phyloP scores from a whole-genome alignment of 2,329 filamentous ascomycete species.

The Calonectria pseudoreteaudii region DNA sequence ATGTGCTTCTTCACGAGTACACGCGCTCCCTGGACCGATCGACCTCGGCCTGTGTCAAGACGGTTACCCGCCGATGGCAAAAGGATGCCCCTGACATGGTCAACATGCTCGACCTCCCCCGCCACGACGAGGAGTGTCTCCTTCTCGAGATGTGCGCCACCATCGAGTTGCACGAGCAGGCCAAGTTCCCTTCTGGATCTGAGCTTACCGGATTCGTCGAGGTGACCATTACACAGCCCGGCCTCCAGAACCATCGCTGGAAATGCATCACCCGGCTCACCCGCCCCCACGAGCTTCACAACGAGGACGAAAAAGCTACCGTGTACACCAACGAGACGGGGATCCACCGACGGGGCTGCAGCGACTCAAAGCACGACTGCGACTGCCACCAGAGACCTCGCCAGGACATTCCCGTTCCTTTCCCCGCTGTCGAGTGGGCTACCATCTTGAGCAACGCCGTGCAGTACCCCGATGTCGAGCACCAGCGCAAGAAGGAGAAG shows the following conservation, averaged over 20 bases:
- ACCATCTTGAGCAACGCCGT: slow-evolving; percentile 69
- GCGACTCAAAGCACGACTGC: slow-evolving; percentile 59
- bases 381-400: slow-evolving; percentile 62
- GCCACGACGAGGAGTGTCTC: slow-evolving; percentile 64
- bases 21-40: slow-evolving; percentile 65
- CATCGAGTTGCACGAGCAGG: slow-evolving; percentile 68
- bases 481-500: slow-evolving; percentile 53
- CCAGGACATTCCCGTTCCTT: slow-evolving; percentile 66
- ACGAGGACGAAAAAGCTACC: slow-evolving; percentile 55
- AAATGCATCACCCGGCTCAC: slow-evolving; percentile 70
- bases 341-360: slow-evolving; percentile 66
- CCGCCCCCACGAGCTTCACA: slow-evolving; percentile 66
- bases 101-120: slow-evolving; percentile 61
- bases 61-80: slow-evolving; percentile 68
- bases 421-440: slow-evolving; percentile 69
- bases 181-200: slow-evolving; percentile 68
- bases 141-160: slow-evolving; percentile 73
- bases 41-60: slow-evolving; percentile 66
- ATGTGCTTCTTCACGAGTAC: slow-evolving; percentile 70
- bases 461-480: slow-evolving; percentile 60
- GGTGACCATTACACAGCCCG: slow-evolving; percentile 66
- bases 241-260: slow-evolving; percentile 68
- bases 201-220: slow-evolving; percentile 71
- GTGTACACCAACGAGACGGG: slow-evolving; percentile 64
- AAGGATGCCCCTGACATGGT: slow-evolving; percentile 68